Evolutionary conservation across 169 alveolate genomes (phyloP).

Genomic region (Cryptosporidium andersoni): DNA sequence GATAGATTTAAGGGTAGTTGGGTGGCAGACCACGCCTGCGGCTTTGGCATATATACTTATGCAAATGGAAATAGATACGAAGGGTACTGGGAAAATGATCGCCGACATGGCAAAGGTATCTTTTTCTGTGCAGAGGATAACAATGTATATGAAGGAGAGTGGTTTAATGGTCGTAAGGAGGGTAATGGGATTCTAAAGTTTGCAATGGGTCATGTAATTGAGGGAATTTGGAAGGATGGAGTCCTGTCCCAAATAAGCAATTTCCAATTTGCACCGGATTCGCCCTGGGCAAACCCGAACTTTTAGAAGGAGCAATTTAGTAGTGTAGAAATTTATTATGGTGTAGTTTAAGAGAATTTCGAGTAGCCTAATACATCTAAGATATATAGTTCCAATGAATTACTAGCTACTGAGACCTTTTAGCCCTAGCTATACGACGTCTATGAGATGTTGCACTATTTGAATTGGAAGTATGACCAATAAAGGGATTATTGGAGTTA

Average conservation of each 20-base stretch:
- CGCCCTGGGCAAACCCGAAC: slow-evolving; percentile 70
- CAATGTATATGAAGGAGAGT: slow-evolving; percentile 88
- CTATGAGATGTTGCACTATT: slow-evolving; percentile 47
- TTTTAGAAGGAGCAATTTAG: neutral
- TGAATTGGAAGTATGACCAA: slow-evolving; percentile 50
- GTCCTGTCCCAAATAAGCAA: slow-evolving; percentile 63
- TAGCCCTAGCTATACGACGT: slow-evolving; percentile 67
- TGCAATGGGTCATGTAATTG: slow-evolving; percentile 81
- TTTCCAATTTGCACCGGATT: slow-evolving; percentile 58
- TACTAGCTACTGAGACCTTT: slow-evolving; percentile 41
- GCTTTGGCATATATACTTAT: slow-evolving; percentile 89
- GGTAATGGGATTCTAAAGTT: slow-evolving; percentile 87
- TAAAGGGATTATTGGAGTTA: slow-evolving; percentile 36
- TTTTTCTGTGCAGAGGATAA: slow-evolving; percentile 90
- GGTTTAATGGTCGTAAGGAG: slow-evolving; percentile 85
- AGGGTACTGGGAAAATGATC: slow-evolving; percentile 92
- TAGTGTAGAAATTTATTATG: too few relatives aligned
- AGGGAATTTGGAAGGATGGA: slow-evolving; percentile 83
- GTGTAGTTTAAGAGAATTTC: neutral
- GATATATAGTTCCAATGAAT: neutral
- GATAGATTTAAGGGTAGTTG: slow-evolving; percentile 88
- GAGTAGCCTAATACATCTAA: neutral
- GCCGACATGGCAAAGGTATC: slow-evolving; percentile 87
- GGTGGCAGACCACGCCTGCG: slow-evolving; percentile 95
- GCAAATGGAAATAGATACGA: slow-evolving; percentile 92